Conservation (phyloP, 352 stramenopile species). For the Globisporangium carolinianum region DNA sequence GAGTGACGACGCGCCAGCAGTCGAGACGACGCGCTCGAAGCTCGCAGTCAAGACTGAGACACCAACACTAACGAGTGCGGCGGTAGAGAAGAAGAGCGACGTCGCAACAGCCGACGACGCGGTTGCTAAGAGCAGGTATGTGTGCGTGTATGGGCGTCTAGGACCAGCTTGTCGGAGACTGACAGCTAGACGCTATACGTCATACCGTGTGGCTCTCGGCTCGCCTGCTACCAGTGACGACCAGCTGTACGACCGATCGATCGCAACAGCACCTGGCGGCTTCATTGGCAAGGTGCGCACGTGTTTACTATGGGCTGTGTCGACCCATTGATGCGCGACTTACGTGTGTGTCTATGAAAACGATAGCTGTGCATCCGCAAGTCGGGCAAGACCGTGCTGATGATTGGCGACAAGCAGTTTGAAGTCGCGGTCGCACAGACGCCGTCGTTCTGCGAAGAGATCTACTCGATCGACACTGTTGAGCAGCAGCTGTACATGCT, state of each 20-base stretch:
- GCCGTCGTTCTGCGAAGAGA: conserved; percentile 74
- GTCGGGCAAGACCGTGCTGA: conserved; percentile 79
- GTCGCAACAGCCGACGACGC: conserved; percentile 1
- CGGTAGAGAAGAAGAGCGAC: conserved; percentile 8
- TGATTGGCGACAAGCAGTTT: conserved; percentile 85
- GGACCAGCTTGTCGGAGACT: background rate
- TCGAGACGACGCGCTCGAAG: conserved; percentile 8
- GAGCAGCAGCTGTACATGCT: conserved; percentile 77
- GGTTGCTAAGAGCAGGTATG: background rate
- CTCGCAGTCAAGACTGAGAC: conserved; percentile 11
- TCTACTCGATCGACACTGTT: conserved; percentile 70
- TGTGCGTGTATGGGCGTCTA: too few species aligned
- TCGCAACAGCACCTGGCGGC: conserved; percentile 58
- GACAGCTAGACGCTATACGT: background rate
- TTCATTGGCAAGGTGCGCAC: conserved; percentile 75
- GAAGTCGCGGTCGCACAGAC: conserved; percentile 74
- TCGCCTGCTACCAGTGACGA: conserved; percentile 26
- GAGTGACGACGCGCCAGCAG: conserved; percentile 16
- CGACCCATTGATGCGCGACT: too few species aligned
- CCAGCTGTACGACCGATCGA: conserved; percentile 60
- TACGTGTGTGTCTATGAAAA: background rate
- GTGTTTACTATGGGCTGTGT: too few species aligned
- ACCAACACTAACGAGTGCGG: background rate
- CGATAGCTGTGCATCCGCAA: conserved; percentile 72
- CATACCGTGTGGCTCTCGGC: conserved; percentile 6